Percentiles rank a stretch among this genome's conserved stretches.
phyloP scores from a whole-genome alignment of 2,329 filamentous ascomycete genomes.

The Sporothrix brunneoviolacea region DNA sequence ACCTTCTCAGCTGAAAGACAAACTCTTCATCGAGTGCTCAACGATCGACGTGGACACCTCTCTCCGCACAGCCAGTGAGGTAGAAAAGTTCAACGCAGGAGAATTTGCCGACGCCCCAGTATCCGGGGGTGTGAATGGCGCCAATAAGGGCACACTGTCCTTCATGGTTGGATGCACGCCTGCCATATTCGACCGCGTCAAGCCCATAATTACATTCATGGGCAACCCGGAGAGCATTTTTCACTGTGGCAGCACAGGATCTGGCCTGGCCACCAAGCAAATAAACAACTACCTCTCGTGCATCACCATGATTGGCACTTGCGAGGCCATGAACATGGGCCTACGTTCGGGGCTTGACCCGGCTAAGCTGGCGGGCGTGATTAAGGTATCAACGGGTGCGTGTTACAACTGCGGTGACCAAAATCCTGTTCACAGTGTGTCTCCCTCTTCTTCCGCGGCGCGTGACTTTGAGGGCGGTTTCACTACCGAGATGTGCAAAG shows the following conservation, averaged over 20 bases:
- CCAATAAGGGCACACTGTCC: not conserved
- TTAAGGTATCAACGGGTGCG: not conserved
- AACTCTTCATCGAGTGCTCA: constrained; percentile 3
- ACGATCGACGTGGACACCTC: not conserved
- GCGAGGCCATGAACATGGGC: constrained; percentile 4
- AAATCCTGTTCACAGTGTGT: not conserved
- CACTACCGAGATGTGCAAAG: not conserved
- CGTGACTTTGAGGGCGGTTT: not conserved
- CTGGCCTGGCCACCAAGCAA: not conserved
- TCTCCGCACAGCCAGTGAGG: not conserved
- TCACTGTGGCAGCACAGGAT: not conserved
- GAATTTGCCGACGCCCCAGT: not conserved
- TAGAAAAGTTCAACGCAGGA: not conserved
- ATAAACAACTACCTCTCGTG: constrained; percentile 1
- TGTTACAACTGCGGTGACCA: not conserved
- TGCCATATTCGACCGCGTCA: not conserved
- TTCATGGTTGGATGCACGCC: not conserved
- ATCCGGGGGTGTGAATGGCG: not conserved
- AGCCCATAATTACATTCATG: not conserved
- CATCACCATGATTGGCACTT: constrained; percentile 1
- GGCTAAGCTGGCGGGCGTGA: not conserved
- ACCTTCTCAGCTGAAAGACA: not conserved
- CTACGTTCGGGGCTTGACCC: not conserved
- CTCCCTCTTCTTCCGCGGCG: not conserved
- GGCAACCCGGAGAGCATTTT: not conserved